phyloP scores from a whole-genome alignment of 441 rosid genomes.

The Eruca vesicaria region DNA sequence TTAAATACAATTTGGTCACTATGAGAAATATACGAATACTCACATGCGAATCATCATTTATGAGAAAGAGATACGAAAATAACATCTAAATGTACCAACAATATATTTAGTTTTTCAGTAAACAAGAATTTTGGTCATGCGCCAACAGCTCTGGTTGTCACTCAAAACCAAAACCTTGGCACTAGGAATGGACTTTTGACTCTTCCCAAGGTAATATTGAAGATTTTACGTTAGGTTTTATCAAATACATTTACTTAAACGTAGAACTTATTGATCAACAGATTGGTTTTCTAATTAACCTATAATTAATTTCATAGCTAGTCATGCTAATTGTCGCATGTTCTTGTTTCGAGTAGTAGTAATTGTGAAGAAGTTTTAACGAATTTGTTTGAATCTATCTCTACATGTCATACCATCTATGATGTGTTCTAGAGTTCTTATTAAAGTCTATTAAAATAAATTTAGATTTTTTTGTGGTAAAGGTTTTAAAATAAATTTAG shows the following conservation, averaged over 20 bases:
- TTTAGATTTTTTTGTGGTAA: not conserved
- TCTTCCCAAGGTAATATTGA: not conserved
- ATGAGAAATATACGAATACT: not conserved
- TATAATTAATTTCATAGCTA: not conserved
- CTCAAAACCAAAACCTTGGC: not conserved
- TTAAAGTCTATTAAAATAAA: no score
- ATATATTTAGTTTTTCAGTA: not conserved
- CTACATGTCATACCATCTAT: not conserved
- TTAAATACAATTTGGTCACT: no score
- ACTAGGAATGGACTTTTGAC: not conserved
- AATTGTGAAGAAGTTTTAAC: not conserved
- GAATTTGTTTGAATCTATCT: not conserved
- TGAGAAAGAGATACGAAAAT: not conserved
- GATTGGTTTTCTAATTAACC: not conserved
- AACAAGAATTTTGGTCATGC: not conserved
- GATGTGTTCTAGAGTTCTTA: no score
- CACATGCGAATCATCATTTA: not conserved
- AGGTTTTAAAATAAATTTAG: not conserved
- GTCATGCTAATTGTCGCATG: not conserved
- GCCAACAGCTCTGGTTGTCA: not conserved
- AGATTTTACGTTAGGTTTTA: not conserved
- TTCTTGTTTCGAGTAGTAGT: not conserved
- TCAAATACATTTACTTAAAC: not conserved
- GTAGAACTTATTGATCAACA: not conserved
- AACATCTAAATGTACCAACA: not conserved